A percentile compares a stretch with the other conserved stretches of the same genome.
Evolutionary conservation across 495 filamentous ascomycete genomes (phyloP).

Genomic region (Darksidea phi): DNA sequence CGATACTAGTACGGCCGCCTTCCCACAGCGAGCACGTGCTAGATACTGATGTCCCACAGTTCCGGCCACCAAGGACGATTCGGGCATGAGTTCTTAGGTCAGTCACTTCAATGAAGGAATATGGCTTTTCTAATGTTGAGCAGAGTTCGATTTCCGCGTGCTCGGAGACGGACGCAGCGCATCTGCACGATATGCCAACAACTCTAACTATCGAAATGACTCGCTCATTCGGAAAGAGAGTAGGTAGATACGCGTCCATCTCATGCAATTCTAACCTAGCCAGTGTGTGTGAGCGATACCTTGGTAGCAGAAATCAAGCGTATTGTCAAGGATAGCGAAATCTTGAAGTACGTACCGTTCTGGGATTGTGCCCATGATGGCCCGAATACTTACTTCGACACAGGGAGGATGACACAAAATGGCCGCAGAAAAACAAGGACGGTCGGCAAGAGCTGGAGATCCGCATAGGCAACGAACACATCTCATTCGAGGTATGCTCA

Average conservation of each 20-base stretch:
- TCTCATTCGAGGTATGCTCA: constrained; percentile 82
- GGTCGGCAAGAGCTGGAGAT: constrained; percentile 97
- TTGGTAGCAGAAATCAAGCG: constrained; percentile 92
- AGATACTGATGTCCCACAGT: constrained; percentile 50
- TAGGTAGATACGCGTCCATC: constrained; percentile 49
- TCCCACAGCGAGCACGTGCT: constrained; percentile 43
- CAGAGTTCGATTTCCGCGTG: constrained; percentile 96
- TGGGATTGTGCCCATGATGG: not conserved
- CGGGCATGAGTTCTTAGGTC: constrained; percentile 97
- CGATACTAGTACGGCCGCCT: constrained; percentile 81
- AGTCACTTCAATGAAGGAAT: constrained; percentile 19
- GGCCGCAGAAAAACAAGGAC: constrained; percentile 99
- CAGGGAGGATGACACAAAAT: constrained; percentile 98
- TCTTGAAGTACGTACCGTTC: constrained; percentile 75
- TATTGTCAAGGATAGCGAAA: constrained; percentile 97
- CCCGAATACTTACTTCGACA: not conserved
- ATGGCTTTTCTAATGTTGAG: constrained; percentile 5
- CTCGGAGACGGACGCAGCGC: constrained; percentile 94
- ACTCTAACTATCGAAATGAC: constrained; percentile 99
- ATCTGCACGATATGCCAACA: constrained; percentile 95
- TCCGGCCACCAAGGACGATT: constrained; percentile 97
- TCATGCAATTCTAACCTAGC: constrained; percentile 4
- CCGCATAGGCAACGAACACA: constrained; percentile 89
- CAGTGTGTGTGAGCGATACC: constrained; percentile 95
- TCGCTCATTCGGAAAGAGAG: constrained; percentile 99